Base-by-base conservation (phyloP, 495 filamentous ascomycete species). In the Podospora pseudoanserina region DNA sequence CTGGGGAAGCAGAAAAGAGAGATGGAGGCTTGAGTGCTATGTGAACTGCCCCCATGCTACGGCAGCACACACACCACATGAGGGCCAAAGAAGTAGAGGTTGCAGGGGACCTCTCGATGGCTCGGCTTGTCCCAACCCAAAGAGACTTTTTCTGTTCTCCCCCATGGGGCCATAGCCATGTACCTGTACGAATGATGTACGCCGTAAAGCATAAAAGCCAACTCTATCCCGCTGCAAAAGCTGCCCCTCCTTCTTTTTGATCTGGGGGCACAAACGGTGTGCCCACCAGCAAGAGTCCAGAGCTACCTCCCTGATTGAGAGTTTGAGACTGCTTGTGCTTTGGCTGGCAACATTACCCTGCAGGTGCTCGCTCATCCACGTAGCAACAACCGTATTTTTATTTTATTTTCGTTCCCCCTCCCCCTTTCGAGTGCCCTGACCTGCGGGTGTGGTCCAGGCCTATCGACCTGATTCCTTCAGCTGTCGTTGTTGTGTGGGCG, bases 231-330 rank as follows among this genome's bases (percentile, higher is more conserved):
- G 73, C 72, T 44, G 72, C 70, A 66, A 70, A 71, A 71, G 68
- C 73, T 79, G 73, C 76, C 78, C 77, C 76, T 76, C 78, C 78
- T 73, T 77, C 73, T 71, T 67, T 32, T 62, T 76, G 73, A 70
- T 71, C 79, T 80, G 78, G 69, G 66, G 69, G 80, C 78, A 81
- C 77, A 80, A 80, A 75, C 78, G 68, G 75, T 74, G 74, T 75
- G 78, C 76, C 72, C 75, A 68, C 74, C 75, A 77, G 76, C 78
- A 76, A 74, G 75, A 62, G 7, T 13, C 39, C 15, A 49, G 5
- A 49, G 13, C 39, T 49, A 49, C 39, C 39, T 58, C 4, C 18
- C 18, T 58, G 6, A 18, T 56, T 56, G 54, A 18, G 15, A 20
- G 16, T 19, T 6, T 4, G 15, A 18, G 54, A 18, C 6, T 56